Evolutionary conservation across 2,329 filamentous ascomycete genomes (phyloP).

Genomic region (Colletotrichum sp.): DNA sequence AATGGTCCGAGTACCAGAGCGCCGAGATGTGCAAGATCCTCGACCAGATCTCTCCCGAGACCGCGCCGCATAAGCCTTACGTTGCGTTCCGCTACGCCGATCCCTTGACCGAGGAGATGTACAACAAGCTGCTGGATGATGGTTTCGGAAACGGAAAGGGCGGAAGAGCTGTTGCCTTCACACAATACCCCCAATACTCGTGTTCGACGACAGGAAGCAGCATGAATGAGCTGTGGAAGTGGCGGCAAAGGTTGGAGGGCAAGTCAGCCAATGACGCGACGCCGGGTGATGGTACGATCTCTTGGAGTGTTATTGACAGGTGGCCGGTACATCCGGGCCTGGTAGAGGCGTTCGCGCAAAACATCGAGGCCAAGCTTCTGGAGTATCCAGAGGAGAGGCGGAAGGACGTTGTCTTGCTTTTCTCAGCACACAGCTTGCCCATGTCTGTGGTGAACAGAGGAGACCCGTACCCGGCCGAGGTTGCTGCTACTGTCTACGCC

Average conservation of each 20-base stretch:
- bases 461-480: constrained; percentile 94
- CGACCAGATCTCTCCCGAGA: constrained; percentile 88
- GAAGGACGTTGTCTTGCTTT: constrained; percentile 83
- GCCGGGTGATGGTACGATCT: constrained; percentile 72
- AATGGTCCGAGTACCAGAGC: constrained; percentile 96
- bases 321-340: constrained; percentile 94
- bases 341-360: constrained; percentile 89
- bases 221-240: constrained; percentile 97
- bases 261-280: constrained; percentile 61
- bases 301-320: constrained; percentile 97
- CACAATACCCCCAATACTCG: constrained; percentile 97
- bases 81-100: constrained; percentile 96
- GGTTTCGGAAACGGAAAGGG: constrained; percentile 89
- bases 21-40: constrained; percentile 97
- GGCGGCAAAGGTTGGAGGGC: constrained; percentile 86
- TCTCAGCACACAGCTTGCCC: constrained; percentile 93
- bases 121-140: constrained; percentile 80
- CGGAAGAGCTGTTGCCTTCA: constrained; percentile 95
- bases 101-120: constrained; percentile 94
- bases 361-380: constrained; percentile 84
- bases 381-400: constrained; percentile 85
- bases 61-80: constrained; percentile 95
- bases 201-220: constrained; percentile 97
- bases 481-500: constrained; percentile 92
- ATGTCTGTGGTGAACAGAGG: constrained; percentile 98